Percentiles rank a stretch among this genome's conserved stretches.
These are phyloP conservation scores for Aspergillus mulundensis DNA, from an alignment of 495 filamentous ascomycete species.

Conservation along the genomic window DNA sequence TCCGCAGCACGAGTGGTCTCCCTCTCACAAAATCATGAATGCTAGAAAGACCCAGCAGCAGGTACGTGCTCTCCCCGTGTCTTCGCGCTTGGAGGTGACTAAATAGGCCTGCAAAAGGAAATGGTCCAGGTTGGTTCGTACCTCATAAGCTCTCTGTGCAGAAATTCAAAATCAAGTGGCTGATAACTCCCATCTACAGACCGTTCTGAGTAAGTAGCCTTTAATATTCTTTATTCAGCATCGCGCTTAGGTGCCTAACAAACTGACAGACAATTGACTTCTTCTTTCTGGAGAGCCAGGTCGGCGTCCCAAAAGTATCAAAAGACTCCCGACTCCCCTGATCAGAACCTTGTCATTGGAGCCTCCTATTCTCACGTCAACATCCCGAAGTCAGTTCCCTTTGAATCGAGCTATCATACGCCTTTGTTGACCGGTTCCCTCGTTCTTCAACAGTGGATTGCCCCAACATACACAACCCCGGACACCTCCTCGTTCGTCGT, in stretches of 20 bases:
- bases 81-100: slow-evolving; percentile 15
- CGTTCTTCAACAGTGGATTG: slow-evolving; percentile 42
- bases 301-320: slow-evolving; percentile 33
- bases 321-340: slow-evolving; percentile 49
- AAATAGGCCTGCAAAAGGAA: slow-evolving; percentile 56
- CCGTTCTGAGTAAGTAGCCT: slow-evolving; percentile 47
- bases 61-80: slow-evolving; percentile 48
- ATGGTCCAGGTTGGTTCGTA: slow-evolving; percentile 99
- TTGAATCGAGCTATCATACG: neutral
- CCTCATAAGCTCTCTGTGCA: slow-evolving; percentile 23
- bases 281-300: slow-evolving; percentile 85
- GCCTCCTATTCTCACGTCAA: slow-evolving; percentile 96
- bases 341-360: slow-evolving; percentile 78
- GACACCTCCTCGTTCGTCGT: slow-evolving; percentile 55
- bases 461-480: slow-evolving; percentile 54
- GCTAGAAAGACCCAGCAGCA: slow-evolving; percentile 70
- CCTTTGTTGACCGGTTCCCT: slow-evolving; percentile 18
- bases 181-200: slow-evolving; percentile 37
- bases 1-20: slow-evolving; percentile 15
- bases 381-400: slow-evolving; percentile 73
- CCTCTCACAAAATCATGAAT: slow-evolving; percentile 34
- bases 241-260: slow-evolving; percentile 1
- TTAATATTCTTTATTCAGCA: neutral
- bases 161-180: slow-evolving; percentile 12
- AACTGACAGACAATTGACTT: slow-evolving; percentile 58